Conservation (phyloP, 768 basidiomycete species). For the Rhizopogon sp. region DNA sequence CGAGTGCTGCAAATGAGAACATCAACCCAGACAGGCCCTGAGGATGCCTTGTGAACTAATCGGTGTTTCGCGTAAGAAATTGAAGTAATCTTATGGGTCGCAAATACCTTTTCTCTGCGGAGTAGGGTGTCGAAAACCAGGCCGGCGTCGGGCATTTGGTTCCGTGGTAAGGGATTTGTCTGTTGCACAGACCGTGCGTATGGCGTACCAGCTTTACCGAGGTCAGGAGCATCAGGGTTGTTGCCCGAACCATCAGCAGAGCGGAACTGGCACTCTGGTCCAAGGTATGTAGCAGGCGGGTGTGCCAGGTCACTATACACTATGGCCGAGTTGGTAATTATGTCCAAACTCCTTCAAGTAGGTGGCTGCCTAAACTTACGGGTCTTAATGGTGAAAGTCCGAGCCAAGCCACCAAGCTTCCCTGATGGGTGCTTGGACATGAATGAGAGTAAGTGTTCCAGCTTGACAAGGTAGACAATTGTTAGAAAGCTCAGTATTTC, state of each 20-base stretch:
- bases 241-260: constrained; percentile 75
- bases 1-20: constrained; percentile 79
- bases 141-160: constrained; percentile 74
- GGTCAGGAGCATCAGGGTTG: constrained; percentile 60
- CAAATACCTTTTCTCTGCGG: constrained; percentile 56
- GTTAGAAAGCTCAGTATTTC: not conserved
- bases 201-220: constrained; percentile 76
- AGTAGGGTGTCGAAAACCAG: constrained; percentile 78
- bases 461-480: constrained; percentile 32
- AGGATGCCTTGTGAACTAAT: constrained; percentile 70
- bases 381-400: constrained; percentile 41
- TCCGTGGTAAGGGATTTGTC: constrained; percentile 52
- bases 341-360: not conserved
- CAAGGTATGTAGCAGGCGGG: constrained; percentile 67
- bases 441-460: constrained; percentile 65
- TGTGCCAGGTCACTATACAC: constrained; percentile 83
- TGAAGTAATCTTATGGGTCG: not conserved
- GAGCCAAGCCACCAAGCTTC: constrained; percentile 31
- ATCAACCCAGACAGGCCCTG: constrained; percentile 74
- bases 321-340: constrained; percentile 20
- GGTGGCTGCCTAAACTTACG: constrained; percentile 36
- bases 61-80: constrained; percentile 4
- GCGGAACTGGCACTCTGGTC: constrained; percentile 60
- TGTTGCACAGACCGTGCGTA: constrained; percentile 85
- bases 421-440: constrained; percentile 56